Conservation (phyloP, 345 rosid genomes). For the Tarenaya hassleriana region DNA sequence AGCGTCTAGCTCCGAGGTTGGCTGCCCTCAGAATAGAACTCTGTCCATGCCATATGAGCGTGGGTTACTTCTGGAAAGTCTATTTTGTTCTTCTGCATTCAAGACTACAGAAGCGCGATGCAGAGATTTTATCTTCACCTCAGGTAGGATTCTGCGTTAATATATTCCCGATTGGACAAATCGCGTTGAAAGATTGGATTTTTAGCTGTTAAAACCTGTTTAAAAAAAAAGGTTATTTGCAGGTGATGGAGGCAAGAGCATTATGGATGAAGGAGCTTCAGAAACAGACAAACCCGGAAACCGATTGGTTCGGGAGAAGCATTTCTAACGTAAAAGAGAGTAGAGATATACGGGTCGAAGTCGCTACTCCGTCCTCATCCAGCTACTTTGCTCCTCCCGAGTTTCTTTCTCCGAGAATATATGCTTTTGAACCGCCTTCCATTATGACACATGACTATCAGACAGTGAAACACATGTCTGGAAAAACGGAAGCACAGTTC, state of each 20-base stretch:
- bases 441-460: slow-evolving; percentile 33
- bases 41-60: slow-evolving; percentile 90
- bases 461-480: slow-evolving; percentile 43
- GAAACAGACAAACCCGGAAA: slow-evolving; percentile 25
- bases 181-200: not conserved
- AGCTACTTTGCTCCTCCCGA: slow-evolving; percentile 36
- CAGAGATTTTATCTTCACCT: slow-evolving; percentile 67
- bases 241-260: slow-evolving; percentile 86
- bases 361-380: slow-evolving; percentile 34
- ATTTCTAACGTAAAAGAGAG: slow-evolving; percentile 21
- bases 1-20: slow-evolving; percentile 68
- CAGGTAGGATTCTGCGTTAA: slow-evolving; percentile 38
- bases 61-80: slow-evolving; percentile 90
- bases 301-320: slow-evolving; percentile 24
- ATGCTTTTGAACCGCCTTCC: slow-evolving; percentile 36
- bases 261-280: slow-evolving; percentile 54
- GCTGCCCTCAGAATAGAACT: slow-evolving; percentile 79
- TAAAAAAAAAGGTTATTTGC: slow-evolving; percentile 8
- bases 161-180: not conserved
- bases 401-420: slow-evolving; percentile 35
- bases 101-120: slow-evolving; percentile 66
- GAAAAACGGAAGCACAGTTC: slow-evolving; percentile 43
- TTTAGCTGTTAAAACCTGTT: not conserved
- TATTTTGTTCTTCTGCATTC: slow-evolving; percentile 89
- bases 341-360: slow-evolving; percentile 29